Base-by-base conservation (phyloP, 345 rosid genomes). In the Pistacia integerrima region DNA sequence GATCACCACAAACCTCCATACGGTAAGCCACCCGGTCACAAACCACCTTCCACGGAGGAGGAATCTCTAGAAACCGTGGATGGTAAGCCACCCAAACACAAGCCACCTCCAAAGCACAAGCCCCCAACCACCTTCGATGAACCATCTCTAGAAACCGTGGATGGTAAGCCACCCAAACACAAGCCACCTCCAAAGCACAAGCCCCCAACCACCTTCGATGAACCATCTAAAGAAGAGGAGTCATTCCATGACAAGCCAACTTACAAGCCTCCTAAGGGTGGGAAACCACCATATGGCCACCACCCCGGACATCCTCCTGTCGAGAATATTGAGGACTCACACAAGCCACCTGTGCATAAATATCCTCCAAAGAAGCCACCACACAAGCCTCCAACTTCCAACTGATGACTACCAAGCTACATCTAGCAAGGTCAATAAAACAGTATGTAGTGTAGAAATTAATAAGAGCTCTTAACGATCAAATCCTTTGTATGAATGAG, bases 371-470 rank as follows among this genome's bases (percentile, higher is more conserved):
- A 36, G 68, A 38, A 73, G 59, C 83, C 77, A 13, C 72, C 57
- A 20, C 80, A 77, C 57, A 61, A 76, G 77, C 64, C 72, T 28
- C 72, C 72, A 25, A 10, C 66, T n/a, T 59, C 64, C 57, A 67
- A 75, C 58, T 75, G 44, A 75, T 56, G 49, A 14, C 28, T 9
- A 18, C 73, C 11, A 6, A 16, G 48, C 35, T 13, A 18, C 13
- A 18, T 14, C 41, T 4, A 38, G 6, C 41, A 4, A 38, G 41
- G 41, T 38, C 4, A 38, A 38, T 38, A 38, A 38, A 38, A 2
- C 0, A 38, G 7, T 38, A 38, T 38, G 41, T 38, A 38, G 5
- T 38, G 41, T 30, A n/a, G 61, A 18, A 38, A 5, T 57, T 18
- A 57, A 71, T 20, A 70, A 70, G 73, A 70, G 73, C 63, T 35